These are phyloP conservation scores for Phymatotrichopsis omnivora DNA, from an alignment of 2,329 filamentous ascomycete genomes.

Conservation along the genomic window DNA sequence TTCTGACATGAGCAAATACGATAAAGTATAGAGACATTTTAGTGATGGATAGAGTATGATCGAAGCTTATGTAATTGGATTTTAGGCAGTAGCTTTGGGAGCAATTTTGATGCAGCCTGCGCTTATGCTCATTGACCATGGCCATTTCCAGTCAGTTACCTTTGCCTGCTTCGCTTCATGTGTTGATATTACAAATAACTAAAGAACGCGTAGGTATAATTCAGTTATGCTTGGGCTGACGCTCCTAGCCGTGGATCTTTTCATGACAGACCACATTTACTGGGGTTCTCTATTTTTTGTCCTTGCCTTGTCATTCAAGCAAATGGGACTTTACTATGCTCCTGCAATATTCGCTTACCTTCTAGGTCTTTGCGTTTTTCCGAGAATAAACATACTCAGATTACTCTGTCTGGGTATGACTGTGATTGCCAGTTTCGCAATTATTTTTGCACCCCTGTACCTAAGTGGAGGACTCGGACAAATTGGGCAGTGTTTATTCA, in stretches of 20 bases:
- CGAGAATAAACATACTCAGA: constrained; percentile 56
- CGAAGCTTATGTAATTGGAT: constrained; percentile 32
- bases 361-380: constrained; percentile 57
- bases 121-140: constrained; percentile 85
- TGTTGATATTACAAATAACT: background rate
- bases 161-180: background rate
- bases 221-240: constrained; percentile 95
- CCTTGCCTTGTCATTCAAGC: constrained; percentile 88
- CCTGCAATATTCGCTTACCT: constrained; percentile 88
- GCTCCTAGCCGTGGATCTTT: constrained; percentile 75
- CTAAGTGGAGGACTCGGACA: constrained; percentile 61
- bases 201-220: constrained; percentile 52
- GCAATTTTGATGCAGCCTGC: constrained; percentile 88
- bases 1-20: constrained; percentile 53
- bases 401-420: constrained; percentile 57
- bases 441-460: constrained; percentile 50
- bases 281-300: constrained; percentile 95
- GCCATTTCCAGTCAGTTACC: constrained; percentile 61
- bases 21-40: constrained; percentile 17
- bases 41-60: too few relatives aligned
- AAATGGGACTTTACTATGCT: constrained; percentile 98
- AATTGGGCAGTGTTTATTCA: constrained; percentile 70
- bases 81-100: constrained; percentile 79
- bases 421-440: constrained; percentile 56
- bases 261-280: constrained; percentile 71